Base-by-base conservation (phyloP, 1,284 basidiomycete genomes). In the Sporisorium sorghi region DNA sequence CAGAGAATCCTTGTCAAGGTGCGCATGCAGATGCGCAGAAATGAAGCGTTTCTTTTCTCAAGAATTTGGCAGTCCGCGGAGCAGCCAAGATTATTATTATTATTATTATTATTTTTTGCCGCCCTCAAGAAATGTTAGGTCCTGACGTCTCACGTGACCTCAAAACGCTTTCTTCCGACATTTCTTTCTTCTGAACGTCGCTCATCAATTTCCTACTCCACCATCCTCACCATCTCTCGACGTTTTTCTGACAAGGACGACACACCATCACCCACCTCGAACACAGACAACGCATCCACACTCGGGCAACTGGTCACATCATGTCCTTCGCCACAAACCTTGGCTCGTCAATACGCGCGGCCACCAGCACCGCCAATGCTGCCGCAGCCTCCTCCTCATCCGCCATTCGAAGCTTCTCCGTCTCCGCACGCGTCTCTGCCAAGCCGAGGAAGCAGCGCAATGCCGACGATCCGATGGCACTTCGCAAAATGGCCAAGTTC, bases 401-500 rank as follows among this genome's bases (percentile, higher is more conserved):
- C 3, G 55, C 58, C 2, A 49, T 50, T 32, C 66, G 79, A 40
- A 40, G 54, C 37, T 79, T 78, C 52, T 70, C 69, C 3, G 59
- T 73, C 8, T 73, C 78, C 0, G 57, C 73, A 2, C 32, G 50
- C 0, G 51, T 51, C 26, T 50, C 46, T 0, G 78, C 78, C 40
- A 79, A 79, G 51, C 75, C 80, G 33, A 68, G 79, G 14, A 75
- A 73, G 51, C 66, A 67, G 51, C 63, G 73, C 21, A 58, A 62
- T n/a, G 40, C 57, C 0, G 50, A 72, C 19, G 78, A 78, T 33
- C 77, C 78, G 4, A 67, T 81, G 44, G 53, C 71, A 14, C 65
- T 84, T 3, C 60, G 72, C 21, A 73, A 68, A 39, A 81, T 80
- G 77, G 50, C 58, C 37, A 62, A 72, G 19, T 84, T 83, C 61